Evolutionary conservation across 2,329 filamentous ascomycete genomes (phyloP).

Genomic region (Microthyrium microscopicum): DNA sequence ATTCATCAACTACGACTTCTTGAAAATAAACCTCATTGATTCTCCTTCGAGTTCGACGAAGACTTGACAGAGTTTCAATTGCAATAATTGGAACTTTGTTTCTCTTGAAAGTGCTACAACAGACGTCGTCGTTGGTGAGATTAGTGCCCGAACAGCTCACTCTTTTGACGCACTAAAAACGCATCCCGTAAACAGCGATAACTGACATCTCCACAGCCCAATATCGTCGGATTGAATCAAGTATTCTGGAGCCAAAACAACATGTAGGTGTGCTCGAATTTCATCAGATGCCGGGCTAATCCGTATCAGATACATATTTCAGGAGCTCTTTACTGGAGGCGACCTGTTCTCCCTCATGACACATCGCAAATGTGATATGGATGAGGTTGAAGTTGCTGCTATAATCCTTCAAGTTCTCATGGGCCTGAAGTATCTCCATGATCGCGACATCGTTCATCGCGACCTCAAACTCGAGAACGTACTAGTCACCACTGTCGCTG

Average conservation of each 20-base stretch:
- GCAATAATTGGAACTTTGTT: too few relatives aligned
- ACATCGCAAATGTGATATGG: constrained; percentile 28
- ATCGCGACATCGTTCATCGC: constrained; percentile 38
- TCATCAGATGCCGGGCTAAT: neutral
- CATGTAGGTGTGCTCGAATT: too few relatives aligned
- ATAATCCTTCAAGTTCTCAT: constrained; percentile 39
- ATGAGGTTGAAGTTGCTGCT: constrained; percentile 34
- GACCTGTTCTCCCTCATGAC: constrained; percentile 44
- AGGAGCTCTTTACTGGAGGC: constrained; percentile 42
- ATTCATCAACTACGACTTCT: too few relatives aligned
- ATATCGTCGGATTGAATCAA: constrained; percentile 40
- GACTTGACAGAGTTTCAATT: too few relatives aligned
- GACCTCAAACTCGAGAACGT: constrained; percentile 50
- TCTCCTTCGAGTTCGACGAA: too few relatives aligned
- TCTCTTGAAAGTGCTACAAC: too few relatives aligned
- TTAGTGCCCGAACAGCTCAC: too few relatives aligned
- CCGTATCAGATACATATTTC: constrained; percentile 37
- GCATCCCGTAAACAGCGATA: too few relatives aligned
- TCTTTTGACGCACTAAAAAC: too few relatives aligned
- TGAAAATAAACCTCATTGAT: too few relatives aligned
- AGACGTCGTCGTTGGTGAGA: too few relatives aligned
- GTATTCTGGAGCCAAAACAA: constrained; percentile 36
- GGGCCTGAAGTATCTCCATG: constrained; percentile 42
- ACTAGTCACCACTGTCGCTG: constrained; percentile 36
- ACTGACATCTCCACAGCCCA: too few relatives aligned